Conservation (phyloP, 140 eudicot genomes). For the Ambrosia hybrid region DNA sequence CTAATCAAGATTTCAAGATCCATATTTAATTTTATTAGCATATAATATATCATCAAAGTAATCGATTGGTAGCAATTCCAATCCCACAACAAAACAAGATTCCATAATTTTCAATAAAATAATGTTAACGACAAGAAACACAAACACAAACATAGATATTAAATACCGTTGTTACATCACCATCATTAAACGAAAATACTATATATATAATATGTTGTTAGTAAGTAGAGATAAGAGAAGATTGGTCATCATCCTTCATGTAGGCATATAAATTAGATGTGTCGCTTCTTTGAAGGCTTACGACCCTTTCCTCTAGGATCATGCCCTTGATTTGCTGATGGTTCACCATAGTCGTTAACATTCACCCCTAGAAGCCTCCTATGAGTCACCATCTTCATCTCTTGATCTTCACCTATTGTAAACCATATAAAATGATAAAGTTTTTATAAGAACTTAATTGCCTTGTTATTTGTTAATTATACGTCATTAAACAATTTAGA, state of each 20-base stretch:
- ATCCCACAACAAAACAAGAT: neutral
- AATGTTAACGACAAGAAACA: slow-evolving; percentile 8
- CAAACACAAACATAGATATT: slow-evolving; percentile 10
- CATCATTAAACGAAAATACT: neutral
- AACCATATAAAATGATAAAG: too few relatives aligned
- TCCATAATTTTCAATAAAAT: neutral
- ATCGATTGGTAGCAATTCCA: too few relatives aligned
- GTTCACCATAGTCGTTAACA: slow-evolving; percentile 43
- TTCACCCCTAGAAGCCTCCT: slow-evolving; percentile 35
- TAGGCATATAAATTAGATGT: slow-evolving; percentile 7
- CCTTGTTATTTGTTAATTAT: too few relatives aligned
- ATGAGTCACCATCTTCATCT: neutral
- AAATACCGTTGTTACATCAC: slow-evolving; percentile 21
- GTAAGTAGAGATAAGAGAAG: neutral
- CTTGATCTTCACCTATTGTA: slow-evolving; percentile 32
- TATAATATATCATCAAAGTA: too few relatives aligned
- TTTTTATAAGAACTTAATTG: too few relatives aligned
- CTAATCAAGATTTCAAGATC: too few relatives aligned
- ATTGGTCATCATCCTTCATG: neutral
- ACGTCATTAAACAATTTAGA: too few relatives aligned
- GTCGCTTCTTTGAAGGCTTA: slow-evolving; percentile 27
- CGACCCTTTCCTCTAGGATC: slow-evolving; percentile 38
- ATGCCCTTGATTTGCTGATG: slow-evolving; percentile 54
- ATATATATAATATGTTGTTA: neutral
- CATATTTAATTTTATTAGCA: too few relatives aligned